Percentiles rank a stretch among this genome's conserved stretches.
Evolutionary conservation across 1,284 basidiomycete genomes (phyloP).

Genomic region (Golubevia pallescens): DNA sequence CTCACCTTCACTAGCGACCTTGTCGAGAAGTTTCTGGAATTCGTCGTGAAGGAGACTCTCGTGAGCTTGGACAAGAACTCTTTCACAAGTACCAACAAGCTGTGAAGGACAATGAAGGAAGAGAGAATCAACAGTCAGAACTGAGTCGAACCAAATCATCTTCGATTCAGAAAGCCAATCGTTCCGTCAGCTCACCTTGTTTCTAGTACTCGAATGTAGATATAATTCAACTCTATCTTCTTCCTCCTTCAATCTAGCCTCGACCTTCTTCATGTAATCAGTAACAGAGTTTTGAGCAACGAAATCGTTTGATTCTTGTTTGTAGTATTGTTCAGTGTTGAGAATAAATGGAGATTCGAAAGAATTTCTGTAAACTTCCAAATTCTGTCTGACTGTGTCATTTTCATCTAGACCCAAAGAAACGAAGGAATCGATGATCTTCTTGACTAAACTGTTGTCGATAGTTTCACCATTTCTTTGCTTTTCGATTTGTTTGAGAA

Average conservation of each 20-base stretch:
- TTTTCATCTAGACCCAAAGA: constrained; percentile 59
- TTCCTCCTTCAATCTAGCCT: constrained; percentile 54
- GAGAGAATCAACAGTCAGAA: neutral
- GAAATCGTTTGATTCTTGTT: constrained; percentile 46
- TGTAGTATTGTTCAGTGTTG: constrained; percentile 51
- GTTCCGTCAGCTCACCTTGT: constrained; percentile 11
- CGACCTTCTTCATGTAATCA: constrained; percentile 64
- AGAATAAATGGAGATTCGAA: constrained; percentile 56
- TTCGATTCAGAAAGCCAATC: neutral
- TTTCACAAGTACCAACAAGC: constrained; percentile 49
- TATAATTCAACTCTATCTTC: constrained; percentile 60
- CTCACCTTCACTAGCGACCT: constrained; percentile 33
- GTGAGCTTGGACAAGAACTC: constrained; percentile 46
- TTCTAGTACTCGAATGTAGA: constrained; percentile 44
- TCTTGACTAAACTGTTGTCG: constrained; percentile 55
- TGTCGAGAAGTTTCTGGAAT: constrained; percentile 48
- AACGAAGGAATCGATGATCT: constrained; percentile 53
- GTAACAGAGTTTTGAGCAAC: constrained; percentile 53
- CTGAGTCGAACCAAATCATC: neutral
- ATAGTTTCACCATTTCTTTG: constrained; percentile 57
- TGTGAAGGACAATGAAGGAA: neutral
- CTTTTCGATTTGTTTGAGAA: constrained; percentile 55
- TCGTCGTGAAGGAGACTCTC: constrained; percentile 45
- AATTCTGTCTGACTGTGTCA: constrained; percentile 50
- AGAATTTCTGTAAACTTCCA: constrained; percentile 53